Conservation (phyloP, 179 eudicot species). For the Vitellaria paradoxa region DNA sequence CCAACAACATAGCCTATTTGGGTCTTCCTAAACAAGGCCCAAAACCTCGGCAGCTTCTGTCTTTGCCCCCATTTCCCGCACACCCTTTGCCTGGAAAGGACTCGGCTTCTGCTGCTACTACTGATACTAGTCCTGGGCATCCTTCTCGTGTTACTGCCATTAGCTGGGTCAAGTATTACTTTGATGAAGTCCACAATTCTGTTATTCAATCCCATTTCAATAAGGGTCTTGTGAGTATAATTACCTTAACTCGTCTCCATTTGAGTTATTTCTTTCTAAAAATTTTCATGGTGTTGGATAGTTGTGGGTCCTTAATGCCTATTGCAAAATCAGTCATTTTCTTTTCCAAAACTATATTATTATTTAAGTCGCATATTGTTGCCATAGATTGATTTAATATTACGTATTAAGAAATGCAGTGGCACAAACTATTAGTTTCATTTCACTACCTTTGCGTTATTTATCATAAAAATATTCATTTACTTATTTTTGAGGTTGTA, state of each 20-base stretch:
- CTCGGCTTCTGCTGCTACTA: slow-evolving; percentile 18
- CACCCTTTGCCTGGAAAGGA: slow-evolving; percentile 66
- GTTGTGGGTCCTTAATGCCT: background rate
- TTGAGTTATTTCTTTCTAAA: background rate
- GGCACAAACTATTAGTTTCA: background rate
- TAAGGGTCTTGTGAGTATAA: slow-evolving; percentile 75
- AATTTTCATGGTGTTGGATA: background rate
- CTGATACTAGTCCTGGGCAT: slow-evolving; percentile 12
- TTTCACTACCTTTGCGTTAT: background rate
- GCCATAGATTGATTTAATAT: background rate
- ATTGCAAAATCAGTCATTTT: background rate
- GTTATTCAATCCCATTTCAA: slow-evolving; percentile 69
- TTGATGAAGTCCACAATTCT: slow-evolving; percentile 48
- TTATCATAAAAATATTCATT: background rate
- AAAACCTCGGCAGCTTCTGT: slow-evolving; percentile 72
- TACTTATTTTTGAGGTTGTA: background rate
- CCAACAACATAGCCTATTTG: slow-evolving; percentile 59
- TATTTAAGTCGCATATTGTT: background rate
- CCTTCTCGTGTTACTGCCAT: slow-evolving; percentile 61
- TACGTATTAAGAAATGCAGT: background rate
- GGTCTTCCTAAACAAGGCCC: slow-evolving; percentile 70
- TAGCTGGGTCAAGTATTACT: slow-evolving; percentile 88
- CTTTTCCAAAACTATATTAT: no score
- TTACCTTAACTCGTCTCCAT: background rate
- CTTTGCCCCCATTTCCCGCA: slow-evolving; percentile 79